Evolutionary conservation across 768 basidiomycete species (phyloP), one percentile per base, ranked within the genome.

Genomic region (Leccinum longicurvipes): DNA sequence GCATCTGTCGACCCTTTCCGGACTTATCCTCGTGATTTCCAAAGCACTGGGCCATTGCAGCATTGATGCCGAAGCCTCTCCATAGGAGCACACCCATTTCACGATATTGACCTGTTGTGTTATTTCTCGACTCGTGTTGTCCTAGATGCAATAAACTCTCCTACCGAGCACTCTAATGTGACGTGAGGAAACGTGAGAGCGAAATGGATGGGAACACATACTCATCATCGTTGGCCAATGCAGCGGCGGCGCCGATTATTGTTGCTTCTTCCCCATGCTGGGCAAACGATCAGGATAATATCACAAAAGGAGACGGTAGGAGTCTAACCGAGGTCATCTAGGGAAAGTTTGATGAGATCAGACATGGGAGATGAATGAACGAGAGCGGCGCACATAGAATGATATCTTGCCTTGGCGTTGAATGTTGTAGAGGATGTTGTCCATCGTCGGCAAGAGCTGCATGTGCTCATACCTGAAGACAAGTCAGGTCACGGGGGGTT

Each of bases 381-480:
- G 34, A 17, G 23, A 9, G 47, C 36, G 21, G 74, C 87, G 63
- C 67, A 91, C 92, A 68, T 92, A 93, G 71, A 93, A 93, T 5
- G 89, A 89, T 61, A 92, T 92, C 72, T 91, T 92, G 25, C 94
- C 94, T 70, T 98, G 94, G 8, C 94, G 83, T 67, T 98, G 94
- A 9, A 94, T 85, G 63, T 94, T 94, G 72, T 93, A 91, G 15
- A 98, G 78, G 32, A 96, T 77, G 61, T 86, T 93, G 74, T 97
- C 94, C 68, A 95, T 74, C 39, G 85, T 83, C 0, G 94, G 94
- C 53, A 92, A 73, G 28, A 91, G 77, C 53, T 82, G 81, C 88
- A 92, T 93, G 55, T 86, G 75, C 69, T 88, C 85, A 63, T 91
- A 94, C 58, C 86, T 85, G 48, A 14, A 52, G 34, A 32, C 25